Evolutionary conservation across 164 flowering plant species (phyloP), one percentile per base, ranked within the genome.

Genomic region (Malania oleifera): DNA sequence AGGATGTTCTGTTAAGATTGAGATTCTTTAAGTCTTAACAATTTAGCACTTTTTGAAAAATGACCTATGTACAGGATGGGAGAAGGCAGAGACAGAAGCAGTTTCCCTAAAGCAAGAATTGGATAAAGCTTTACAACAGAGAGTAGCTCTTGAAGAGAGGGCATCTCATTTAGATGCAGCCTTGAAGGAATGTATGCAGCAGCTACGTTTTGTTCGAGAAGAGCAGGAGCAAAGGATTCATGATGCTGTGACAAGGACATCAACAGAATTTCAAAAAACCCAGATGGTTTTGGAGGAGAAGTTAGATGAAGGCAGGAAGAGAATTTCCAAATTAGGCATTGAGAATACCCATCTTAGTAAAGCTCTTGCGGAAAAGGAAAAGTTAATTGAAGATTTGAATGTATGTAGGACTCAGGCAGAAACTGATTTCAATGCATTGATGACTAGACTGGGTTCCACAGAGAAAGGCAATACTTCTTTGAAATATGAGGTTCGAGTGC

Each of bases 401-500:
- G 71, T 60, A 43, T 66, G 64, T 27, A 71, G 48, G 62, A 51
- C 39, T 34, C 70, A 64, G 56, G 27, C 52, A 31, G 90, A 82
- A 20, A 80, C 85, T 24, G 92, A 84, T 46, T 76, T 85, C 52
- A 71, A 59, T 45, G 75, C 75, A 11, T 71, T 88, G 34, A 79
- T 73, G 72, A 43, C 39, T 5, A 82, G 84, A 65, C 55, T 86
- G 45, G 86, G 83, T 62, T 75, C 85, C 15, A 63, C 62, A 0
- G 92, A 90, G 55, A 90, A 88, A 52, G 86, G 81, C 47, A 86
- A 86, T 62, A 60, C 83, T 37, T 82, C 84, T 55, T 60, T 90
- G 29, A 84, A 77, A 61, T 89, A 86, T 55, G 98, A 93, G 74
- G 74, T 77, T 60, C 75, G 65, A 45, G 63, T 85, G 74, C 81